A percentile compares a stretch with the other conserved stretches of the same genome.
These are phyloP conservation scores for Pelargonium fulgidum DNA, from an alignment of 441 rosid genomes.

Conservation along the genomic window DNA sequence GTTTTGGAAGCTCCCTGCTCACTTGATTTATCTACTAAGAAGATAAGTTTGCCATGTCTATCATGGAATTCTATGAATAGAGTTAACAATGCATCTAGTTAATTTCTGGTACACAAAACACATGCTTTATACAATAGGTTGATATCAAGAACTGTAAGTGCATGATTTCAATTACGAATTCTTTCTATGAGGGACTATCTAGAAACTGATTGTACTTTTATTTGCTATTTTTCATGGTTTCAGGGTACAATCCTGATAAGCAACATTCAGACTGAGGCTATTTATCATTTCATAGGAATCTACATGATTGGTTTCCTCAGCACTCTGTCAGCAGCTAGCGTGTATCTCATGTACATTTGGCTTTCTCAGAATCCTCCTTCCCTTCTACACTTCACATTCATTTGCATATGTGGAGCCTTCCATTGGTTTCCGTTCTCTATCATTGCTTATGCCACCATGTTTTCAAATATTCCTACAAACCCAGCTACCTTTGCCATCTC, in stretches of 20 bases:
- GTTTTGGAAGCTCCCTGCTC: background rate
- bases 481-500: constrained; percentile 36
- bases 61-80: background rate
- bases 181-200: background rate
- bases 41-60: background rate
- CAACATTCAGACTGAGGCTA: constrained; percentile 21
- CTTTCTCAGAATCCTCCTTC: constrained; percentile 32
- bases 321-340: constrained; percentile 45
- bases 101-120: background rate
- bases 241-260: constrained; percentile 26
- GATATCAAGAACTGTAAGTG: background rate
- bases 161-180: constrained; percentile 21
- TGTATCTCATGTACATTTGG: constrained; percentile 38
- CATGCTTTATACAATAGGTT: background rate
- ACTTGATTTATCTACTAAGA: background rate
- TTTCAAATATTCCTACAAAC: constrained; percentile 22
- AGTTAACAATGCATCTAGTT: background rate
- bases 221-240: constrained; percentile 10
- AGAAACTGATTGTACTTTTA: constrained; percentile 8
- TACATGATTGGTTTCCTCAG: constrained; percentile 51
- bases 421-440: constrained; percentile 57
- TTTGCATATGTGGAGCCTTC: constrained; percentile 56
- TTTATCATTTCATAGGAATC: constrained; percentile 46
- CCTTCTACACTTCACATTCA: constrained; percentile 36
- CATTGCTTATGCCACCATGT: constrained; percentile 42